Evolutionary conservation across 2,329 filamentous ascomycete species (phyloP).

Genomic region (Thermothelomyces thermophilus): DNA sequence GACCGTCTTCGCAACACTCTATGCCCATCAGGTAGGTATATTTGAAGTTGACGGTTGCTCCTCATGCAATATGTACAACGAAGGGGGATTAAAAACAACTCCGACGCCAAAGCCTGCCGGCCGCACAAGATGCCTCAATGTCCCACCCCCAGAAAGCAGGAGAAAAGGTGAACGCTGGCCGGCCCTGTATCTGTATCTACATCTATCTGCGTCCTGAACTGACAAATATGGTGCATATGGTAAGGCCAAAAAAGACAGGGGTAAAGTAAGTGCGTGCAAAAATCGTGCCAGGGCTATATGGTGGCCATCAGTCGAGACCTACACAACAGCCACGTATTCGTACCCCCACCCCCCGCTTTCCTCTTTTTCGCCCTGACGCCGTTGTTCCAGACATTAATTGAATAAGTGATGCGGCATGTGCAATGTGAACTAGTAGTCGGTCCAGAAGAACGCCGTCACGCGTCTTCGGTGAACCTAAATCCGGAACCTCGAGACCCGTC

Average conservation of each 20-base stretch:
- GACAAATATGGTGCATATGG: slow-evolving; percentile 1
- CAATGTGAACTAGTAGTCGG: slow-evolving; percentile 6
- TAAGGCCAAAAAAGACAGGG: slow-evolving; percentile 4
- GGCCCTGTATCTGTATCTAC: not conserved
- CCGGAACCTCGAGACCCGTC: slow-evolving; percentile 22
- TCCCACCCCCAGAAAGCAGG: too few relatives aligned
- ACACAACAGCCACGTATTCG: too few relatives aligned
- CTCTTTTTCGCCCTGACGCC: slow-evolving; percentile 12
- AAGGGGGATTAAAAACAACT: not conserved
- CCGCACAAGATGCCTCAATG: not conserved
- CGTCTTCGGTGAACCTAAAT: slow-evolving; percentile 25
- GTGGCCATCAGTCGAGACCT: too few relatives aligned
- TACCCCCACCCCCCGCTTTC: too few relatives aligned
- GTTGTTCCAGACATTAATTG: slow-evolving; percentile 25
- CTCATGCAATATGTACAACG: slow-evolving; percentile 11
- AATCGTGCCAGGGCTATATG: not conserved
- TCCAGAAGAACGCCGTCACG: slow-evolving; percentile 12
- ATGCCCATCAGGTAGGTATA: not conserved
- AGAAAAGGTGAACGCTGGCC: not conserved
- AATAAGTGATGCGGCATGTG: slow-evolving; percentile 18
- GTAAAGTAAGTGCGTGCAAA: not conserved
- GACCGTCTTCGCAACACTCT: too few relatives aligned
- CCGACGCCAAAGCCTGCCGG: slow-evolving; percentile 1
- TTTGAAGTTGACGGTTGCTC: not conserved
- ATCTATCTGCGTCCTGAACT: slow-evolving; percentile 6